A percentile compares a stretch with the other conserved stretches of the same genome.
Evolutionary conservation across 129 eudicot genomes (phyloP).

Genomic region (Heracleum sosnowskyi): DNA sequence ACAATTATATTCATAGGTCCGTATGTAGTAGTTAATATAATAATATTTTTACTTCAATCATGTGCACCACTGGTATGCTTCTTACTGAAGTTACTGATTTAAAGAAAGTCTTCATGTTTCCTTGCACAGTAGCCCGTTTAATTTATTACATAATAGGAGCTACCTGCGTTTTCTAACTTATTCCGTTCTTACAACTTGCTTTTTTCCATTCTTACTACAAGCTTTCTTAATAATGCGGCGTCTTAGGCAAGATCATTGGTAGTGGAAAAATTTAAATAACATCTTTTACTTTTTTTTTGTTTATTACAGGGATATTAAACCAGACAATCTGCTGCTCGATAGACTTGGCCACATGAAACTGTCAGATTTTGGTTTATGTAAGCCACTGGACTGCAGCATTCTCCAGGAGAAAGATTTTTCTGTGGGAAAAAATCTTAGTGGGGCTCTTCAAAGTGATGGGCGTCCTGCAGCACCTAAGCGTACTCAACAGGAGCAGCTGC

Average conservation of each 20-base stretch:
- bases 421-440: slow-evolving; percentile 61
- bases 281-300: not conserved
- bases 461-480: slow-evolving; percentile 85
- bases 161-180: not conserved
- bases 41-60: slow-evolving; percentile 2
- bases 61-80: not conserved
- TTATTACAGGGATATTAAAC: slow-evolving; percentile 85
- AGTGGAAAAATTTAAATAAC: not conserved
- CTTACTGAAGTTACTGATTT: not conserved
- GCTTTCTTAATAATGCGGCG: not conserved
- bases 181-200: not conserved
- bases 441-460: slow-evolving; percentile 94
- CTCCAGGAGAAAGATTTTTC: slow-evolving; percentile 92
- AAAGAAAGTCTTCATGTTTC: slow-evolving; percentile 3
- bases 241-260: not conserved
- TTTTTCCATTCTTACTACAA: not conserved
- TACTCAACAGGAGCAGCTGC: slow-evolving; percentile 93
- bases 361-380: slow-evolving; percentile 96
- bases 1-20: slow-evolving; percentile 93
- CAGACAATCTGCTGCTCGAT: slow-evolving; percentile 93
- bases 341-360: slow-evolving; percentile 90
- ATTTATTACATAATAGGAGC: not conserved
- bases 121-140: not conserved
- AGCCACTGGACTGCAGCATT: slow-evolving; percentile 80
- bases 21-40: slow-evolving; percentile 8